These are phyloP conservation scores for Noccaea bulbosa DNA, from an alignment of 345 rosid genomes.

Conservation along the genomic window DNA sequence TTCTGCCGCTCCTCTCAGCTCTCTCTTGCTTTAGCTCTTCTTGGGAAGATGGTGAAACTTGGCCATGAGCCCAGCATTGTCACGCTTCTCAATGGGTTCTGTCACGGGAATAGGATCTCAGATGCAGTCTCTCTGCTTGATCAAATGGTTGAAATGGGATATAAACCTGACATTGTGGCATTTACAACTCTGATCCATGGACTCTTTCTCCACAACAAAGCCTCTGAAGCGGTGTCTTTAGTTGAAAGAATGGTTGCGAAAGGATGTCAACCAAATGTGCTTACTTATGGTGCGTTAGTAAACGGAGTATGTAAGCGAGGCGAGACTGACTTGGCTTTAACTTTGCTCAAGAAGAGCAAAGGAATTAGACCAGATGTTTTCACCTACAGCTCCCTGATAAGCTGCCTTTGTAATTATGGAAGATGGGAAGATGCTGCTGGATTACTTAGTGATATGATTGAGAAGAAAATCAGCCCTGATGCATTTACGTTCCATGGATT, in stretches of 20 bases:
- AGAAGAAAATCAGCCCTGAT: neutral
- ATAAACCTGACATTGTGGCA: neutral
- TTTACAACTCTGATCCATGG: neutral
- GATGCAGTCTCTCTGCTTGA: neutral
- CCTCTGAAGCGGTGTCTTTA: neutral
- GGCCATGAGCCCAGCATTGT: neutral
- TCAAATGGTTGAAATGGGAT: neutral
- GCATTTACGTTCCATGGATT: neutral
- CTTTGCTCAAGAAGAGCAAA: neutral
- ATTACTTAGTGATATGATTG: neutral
- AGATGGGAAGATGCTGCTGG: constrained; percentile 7
- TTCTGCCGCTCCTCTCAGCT: neutral
- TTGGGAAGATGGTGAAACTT: constrained; percentile 13
- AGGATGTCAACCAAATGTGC: neutral
- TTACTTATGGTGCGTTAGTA: neutral
- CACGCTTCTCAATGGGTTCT: neutral
- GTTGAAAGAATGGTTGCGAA: rapidly evolving
- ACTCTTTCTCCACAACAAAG: neutral
- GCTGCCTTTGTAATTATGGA: neutral
- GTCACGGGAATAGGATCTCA: neutral
- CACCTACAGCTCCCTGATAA: constrained; percentile 19
- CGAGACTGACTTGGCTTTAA: too few relatives aligned
- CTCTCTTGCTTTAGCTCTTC: neutral
- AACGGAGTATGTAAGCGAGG: neutral
- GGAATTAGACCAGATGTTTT: neutral